Percentiles rank a stretch among this genome's conserved stretches.
phyloP scores from a whole-genome alignment of 2,329 filamentous ascomycete genomes.

The Trichoderma simmonsii region DNA sequence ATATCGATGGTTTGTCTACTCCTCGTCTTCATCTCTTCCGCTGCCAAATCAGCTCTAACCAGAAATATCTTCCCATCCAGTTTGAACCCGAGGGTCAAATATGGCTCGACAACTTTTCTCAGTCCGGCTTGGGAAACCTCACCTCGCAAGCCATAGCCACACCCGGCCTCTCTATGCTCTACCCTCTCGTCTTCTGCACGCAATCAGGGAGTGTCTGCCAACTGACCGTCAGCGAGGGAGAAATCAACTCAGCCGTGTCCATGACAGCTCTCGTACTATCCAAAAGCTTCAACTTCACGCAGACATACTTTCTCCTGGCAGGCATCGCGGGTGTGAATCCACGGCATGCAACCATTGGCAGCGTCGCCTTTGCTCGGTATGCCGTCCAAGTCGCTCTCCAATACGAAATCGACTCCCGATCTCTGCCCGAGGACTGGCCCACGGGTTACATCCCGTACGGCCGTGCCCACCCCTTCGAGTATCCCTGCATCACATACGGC shows the following conservation, averaged over 20 bases:
- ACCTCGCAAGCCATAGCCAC: slow-evolving; percentile 55
- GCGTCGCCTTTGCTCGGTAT: slow-evolving; percentile 66
- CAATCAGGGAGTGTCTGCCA: slow-evolving; percentile 62
- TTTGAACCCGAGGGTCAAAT: slow-evolving; percentile 59
- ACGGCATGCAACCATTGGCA: slow-evolving; percentile 60
- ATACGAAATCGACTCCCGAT: slow-evolving; percentile 70
- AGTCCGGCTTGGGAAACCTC: slow-evolving; percentile 50
- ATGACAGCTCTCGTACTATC: slow-evolving; percentile 63
- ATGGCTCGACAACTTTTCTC: slow-evolving; percentile 55
- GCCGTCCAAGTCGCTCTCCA: slow-evolving; percentile 72
- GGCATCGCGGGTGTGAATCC: slow-evolving; percentile 76
- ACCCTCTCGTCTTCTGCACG: slow-evolving; percentile 63
- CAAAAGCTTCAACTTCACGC: slow-evolving; percentile 58
- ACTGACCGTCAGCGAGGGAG: slow-evolving; percentile 63
- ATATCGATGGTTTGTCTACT: slow-evolving; percentile 54
- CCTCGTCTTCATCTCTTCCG: not conserved
- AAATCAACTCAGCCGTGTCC: slow-evolving; percentile 72
- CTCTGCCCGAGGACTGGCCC: slow-evolving; percentile 61
- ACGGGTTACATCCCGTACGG: slow-evolving; percentile 70
- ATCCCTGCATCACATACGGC: slow-evolving; percentile 60
- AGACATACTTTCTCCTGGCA: slow-evolving; percentile 68
- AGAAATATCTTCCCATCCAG: slow-evolving; percentile 35
- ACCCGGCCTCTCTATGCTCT: slow-evolving; percentile 63
- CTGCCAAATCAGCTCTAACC: not conserved
- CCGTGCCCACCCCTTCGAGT: slow-evolving; percentile 50